Conservation (phyloP, 305 asterid species). For the Rubia balearica region DNA sequence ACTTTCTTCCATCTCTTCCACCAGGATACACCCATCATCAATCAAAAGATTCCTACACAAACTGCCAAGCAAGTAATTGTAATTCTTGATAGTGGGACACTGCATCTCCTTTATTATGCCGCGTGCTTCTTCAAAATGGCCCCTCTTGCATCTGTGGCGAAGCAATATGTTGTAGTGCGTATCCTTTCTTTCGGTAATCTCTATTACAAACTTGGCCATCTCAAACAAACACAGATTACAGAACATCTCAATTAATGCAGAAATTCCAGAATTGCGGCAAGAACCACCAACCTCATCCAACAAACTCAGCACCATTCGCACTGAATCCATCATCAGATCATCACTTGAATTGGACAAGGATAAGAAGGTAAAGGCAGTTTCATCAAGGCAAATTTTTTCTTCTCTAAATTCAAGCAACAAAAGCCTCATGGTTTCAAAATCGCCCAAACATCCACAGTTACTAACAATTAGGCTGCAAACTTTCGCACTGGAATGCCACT, state of each 20-base stretch:
- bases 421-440: constrained; percentile 40
- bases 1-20: constrained; percentile 46
- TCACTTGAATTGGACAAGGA: constrained; percentile 22
- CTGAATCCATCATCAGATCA: constrained; percentile 33
- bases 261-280: constrained; percentile 42
- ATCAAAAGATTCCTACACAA: constrained; percentile 43
- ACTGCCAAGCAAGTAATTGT: constrained; percentile 63
- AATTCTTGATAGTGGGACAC: constrained; percentile 33
- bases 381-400: constrained; percentile 41
- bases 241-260: constrained; percentile 60
- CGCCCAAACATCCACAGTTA: constrained; percentile 57
- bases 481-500: constrained; percentile 30
- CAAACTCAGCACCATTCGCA: constrained; percentile 30
- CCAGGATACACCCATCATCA: constrained; percentile 35
- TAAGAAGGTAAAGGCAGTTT: constrained; percentile 53
- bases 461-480: constrained; percentile 49
- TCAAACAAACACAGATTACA: constrained; percentile 47
- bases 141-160: constrained; percentile 58
- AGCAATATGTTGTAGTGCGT: constrained; percentile 50
- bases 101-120: constrained; percentile 51
- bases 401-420: constrained; percentile 38
- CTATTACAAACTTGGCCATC: constrained; percentile 60
- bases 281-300: constrained; percentile 58
- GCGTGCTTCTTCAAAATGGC: constrained; percentile 51
- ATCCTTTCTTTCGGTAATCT: constrained; percentile 37